Evolutionary conservation across 495 filamentous ascomycete species (phyloP), one percentile per base, ranked within the genome.

Genomic region (Aspergillus indologenus): DNA sequence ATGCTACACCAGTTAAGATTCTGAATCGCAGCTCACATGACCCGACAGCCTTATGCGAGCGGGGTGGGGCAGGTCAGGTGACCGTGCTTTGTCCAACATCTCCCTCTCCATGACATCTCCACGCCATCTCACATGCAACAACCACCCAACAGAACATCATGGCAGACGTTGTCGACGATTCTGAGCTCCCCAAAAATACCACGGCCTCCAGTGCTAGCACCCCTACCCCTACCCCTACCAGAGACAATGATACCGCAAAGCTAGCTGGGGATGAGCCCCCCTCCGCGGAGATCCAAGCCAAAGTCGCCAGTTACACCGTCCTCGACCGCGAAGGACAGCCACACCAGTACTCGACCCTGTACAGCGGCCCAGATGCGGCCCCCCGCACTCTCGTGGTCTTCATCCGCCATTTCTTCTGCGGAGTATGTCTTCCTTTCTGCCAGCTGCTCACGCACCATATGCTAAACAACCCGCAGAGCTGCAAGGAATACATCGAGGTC

Each of bases 371-470:
- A n/a, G 77, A 81, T 55, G 68, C 73, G 0, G 69, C 81, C 14
- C 72, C 78, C 1, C 75, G 86, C 7, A 85, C 90, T 1, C 75
- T 94, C 26, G 68, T 95, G 18, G 84, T 95, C 53, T 96, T 96
- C 65, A 81, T 96, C 47, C 81, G 91, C 21, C 91, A 96, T 72
- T 96, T 96, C 75, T 93, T 90, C 79, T 96, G 91, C 65, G 90
- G 91, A 2, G 90, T 90, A 79, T 74, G 90, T 77, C 58, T 18
- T 5, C 14, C 14, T 51, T 43, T 17, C 46, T 6, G 12, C 26
- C 17, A 18, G 31, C 15, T 12, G 9, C 9, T 21, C 15, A 24
- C 18, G 23, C 43, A 8, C 21, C 14, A 53, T 3, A 15, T 53
- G 14, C 22, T 56, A 47, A 19, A 55, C 21, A 52, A 9, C n/a